These are phyloP conservation scores for Fusarium ambrosium DNA, from an alignment of 2,329 filamentous ascomycete species.

Conservation along the genomic window DNA sequence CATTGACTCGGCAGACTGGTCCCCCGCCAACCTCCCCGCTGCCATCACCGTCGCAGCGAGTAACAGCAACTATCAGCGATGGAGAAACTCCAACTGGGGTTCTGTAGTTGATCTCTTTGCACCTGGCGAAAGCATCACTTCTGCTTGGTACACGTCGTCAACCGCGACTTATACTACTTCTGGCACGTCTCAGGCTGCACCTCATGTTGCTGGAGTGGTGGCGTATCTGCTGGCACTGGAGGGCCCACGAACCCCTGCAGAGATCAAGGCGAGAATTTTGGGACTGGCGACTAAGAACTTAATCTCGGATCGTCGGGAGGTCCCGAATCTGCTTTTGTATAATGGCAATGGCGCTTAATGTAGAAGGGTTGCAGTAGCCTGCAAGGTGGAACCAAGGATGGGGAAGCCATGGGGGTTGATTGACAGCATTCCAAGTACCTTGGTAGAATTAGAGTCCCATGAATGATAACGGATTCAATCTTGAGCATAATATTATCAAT, in stretches of 20 bases:
- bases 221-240: slow-evolving; percentile 41
- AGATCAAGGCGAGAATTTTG: slow-evolving; percentile 14
- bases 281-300: slow-evolving; percentile 27
- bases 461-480: not conserved
- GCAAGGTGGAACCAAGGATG: not conserved
- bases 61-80: slow-evolving; percentile 51
- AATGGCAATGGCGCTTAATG: slow-evolving; percentile 29
- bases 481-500: not conserved
- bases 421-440: not conserved
- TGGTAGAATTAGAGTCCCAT: not conserved
- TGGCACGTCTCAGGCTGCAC: slow-evolving; percentile 39
- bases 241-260: slow-evolving; percentile 13
- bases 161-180: not conserved
- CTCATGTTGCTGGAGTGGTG: slow-evolving; percentile 39
- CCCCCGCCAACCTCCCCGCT: slow-evolving; percentile 36
- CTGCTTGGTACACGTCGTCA: slow-evolving; percentile 41
- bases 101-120: slow-evolving; percentile 24
- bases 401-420: not conserved
- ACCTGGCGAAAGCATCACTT: slow-evolving; percentile 31
- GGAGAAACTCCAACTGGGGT: slow-evolving; percentile 62
- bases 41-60: slow-evolving; percentile 45
- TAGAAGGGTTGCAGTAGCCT: not conserved
- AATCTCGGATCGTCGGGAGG: slow-evolving; percentile 18
- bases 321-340: slow-evolving; percentile 33
- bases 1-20: slow-evolving; percentile 9